These are phyloP conservation scores for Phytopythium aichiense DNA, from an alignment of 352 stramenopile genomes.

Conservation along the genomic window DNA sequence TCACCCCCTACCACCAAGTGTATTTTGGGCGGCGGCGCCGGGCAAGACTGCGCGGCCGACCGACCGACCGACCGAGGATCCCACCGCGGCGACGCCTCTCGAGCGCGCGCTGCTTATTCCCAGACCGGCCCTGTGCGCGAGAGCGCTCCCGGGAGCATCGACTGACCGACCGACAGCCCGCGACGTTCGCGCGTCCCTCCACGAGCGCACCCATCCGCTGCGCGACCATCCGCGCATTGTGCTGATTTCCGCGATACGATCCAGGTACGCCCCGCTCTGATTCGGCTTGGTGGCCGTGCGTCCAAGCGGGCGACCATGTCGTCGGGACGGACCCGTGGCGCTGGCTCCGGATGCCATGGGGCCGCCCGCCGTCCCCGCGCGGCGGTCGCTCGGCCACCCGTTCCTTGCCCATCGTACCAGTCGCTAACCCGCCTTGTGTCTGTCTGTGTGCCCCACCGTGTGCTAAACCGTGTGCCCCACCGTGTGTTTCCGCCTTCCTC, in stretches of 20 bases:
- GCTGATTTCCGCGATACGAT: too few species aligned
- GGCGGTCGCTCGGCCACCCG: not conserved
- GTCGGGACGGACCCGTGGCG: too few species aligned
- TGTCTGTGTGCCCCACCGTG: too few species aligned
- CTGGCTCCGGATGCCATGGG: too few species aligned
- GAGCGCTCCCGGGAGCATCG: not conserved
- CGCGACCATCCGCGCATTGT: too few species aligned
- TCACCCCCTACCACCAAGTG: slow-evolving; percentile 6
- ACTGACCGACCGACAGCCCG: not conserved
- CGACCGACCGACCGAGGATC: not conserved
- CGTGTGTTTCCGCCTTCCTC: not conserved
- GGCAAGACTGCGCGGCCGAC: not conserved
- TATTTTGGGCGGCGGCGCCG: slow-evolving; percentile 2
- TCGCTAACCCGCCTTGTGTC: not conserved
- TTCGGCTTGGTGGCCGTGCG: too few species aligned
- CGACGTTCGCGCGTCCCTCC: not conserved
- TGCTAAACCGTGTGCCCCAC: too few species aligned
- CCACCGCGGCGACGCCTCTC: not conserved
- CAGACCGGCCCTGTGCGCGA: not conserved
- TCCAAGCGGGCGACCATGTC: too few species aligned
- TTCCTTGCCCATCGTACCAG: not conserved
- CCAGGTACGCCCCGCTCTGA: too few species aligned
- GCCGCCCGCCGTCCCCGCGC: too few species aligned
- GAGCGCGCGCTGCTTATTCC: not conserved
- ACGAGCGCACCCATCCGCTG: not conserved